These are phyloP conservation scores for Pseudogymnoascus sp. DNA, from an alignment of 2,329 filamentous ascomycete genomes.

Conservation along the genomic window DNA sequence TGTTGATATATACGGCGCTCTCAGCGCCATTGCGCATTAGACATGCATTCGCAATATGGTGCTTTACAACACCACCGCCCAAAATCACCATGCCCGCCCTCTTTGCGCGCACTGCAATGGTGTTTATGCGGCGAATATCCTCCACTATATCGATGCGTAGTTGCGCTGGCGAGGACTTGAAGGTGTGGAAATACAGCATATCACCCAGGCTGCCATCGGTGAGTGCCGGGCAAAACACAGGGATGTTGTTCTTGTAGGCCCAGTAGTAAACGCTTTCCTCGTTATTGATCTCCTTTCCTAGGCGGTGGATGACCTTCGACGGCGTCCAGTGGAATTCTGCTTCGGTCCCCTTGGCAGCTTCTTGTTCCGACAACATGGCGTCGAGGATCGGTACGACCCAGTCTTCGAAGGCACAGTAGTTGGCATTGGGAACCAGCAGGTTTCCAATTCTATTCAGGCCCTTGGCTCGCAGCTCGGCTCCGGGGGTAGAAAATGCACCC, in stretches of 20 bases:
- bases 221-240: constrained; percentile 91
- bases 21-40: constrained; percentile 97
- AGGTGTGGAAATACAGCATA: constrained; percentile 98
- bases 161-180: constrained; percentile 75
- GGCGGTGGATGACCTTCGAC: constrained; percentile 79
- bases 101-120: constrained; percentile 79
- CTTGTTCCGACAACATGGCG: constrained; percentile 87
- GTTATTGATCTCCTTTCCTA: constrained; percentile 92
- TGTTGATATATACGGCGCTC: constrained; percentile 96
- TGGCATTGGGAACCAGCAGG: constrained; percentile 89
- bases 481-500: constrained; percentile 72
- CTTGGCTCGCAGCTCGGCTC: constrained; percentile 70
- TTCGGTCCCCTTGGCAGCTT: constrained; percentile 64
- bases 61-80: constrained; percentile 92
- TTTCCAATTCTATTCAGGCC: constrained; percentile 96
- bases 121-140: constrained; percentile 90
- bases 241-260: constrained; percentile 95
- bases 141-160: constrained; percentile 86
- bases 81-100: constrained; percentile 91
- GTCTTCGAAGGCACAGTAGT: constrained; percentile 97
- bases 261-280: constrained; percentile 92
- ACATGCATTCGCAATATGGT: constrained; percentile 96
- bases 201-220: constrained; percentile 94
- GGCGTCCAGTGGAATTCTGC: constrained; percentile 85
- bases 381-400: constrained; percentile 97